Evolutionary conservation across 208 protist genomes (phyloP).

Genomic region (Leishmania tropica): DNA sequence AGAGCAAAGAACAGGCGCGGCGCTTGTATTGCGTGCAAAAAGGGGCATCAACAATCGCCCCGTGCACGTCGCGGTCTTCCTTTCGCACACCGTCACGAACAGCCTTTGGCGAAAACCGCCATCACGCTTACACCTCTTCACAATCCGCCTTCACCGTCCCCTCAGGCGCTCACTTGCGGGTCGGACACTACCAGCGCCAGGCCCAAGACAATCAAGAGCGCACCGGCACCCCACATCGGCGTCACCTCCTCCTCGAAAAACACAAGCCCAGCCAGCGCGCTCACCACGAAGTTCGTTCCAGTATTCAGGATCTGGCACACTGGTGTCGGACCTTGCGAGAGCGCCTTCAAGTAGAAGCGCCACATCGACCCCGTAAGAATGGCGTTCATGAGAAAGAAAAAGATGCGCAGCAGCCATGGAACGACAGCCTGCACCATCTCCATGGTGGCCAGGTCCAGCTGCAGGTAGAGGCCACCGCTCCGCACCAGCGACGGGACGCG

Average conservation of each 20-base stretch:
- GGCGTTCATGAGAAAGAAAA: slow-evolving; percentile 58
- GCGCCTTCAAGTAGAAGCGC: slow-evolving; percentile 83
- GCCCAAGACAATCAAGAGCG: slow-evolving; percentile 65
- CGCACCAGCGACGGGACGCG: slow-evolving; percentile 26
- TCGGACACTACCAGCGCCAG: slow-evolving; percentile 77
- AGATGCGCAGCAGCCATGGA: slow-evolving; percentile 42
- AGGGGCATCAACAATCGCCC: not conserved
- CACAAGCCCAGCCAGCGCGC: slow-evolving; percentile 67
- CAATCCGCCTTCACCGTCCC: not conserved
- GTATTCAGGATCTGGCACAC: slow-evolving; percentile 87
- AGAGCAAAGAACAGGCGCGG: not conserved
- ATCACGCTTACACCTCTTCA: not conserved
- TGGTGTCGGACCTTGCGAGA: slow-evolving; percentile 80
- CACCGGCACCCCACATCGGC: slow-evolving; percentile 60
- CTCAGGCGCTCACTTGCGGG: slow-evolving; percentile 28
- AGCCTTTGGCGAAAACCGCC: too few relatives aligned
- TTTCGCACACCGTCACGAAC: not conserved
- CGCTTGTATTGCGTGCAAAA: not conserved
- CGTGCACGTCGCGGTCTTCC: not conserved
- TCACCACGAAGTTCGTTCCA: slow-evolving; percentile 82
- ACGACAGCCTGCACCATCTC: slow-evolving; percentile 25
- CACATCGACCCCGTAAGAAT: slow-evolving; percentile 86
- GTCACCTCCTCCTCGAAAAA: slow-evolving; percentile 81
- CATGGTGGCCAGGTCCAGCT: slow-evolving; percentile 16
- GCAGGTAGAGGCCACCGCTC: slow-evolving; percentile 7